Percentiles rank a stretch among this genome's conserved stretches.
These are phyloP conservation scores for Calonectria ilicicola DNA, from an alignment of 2,329 filamentous ascomycete species.

Conservation along the genomic window DNA sequence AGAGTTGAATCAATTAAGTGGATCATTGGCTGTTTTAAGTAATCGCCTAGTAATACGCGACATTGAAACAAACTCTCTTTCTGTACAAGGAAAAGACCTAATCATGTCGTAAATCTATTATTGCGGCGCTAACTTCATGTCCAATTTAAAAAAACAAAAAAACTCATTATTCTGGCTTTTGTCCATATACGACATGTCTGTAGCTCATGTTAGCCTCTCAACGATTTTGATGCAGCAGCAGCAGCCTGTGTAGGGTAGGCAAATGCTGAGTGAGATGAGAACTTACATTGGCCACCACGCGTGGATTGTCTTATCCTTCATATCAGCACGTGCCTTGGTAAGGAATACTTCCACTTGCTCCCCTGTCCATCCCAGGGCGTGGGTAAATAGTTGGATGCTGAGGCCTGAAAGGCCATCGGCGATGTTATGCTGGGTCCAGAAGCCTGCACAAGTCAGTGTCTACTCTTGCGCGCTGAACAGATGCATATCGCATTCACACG, in stretches of 20 bases:
- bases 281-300: slow-evolving; percentile 54
- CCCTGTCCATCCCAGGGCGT: slow-evolving; percentile 49
- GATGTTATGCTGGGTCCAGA: slow-evolving; percentile 49
- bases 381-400: slow-evolving; percentile 54
- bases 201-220: background rate
- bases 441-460: slow-evolving; percentile 50
- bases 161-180: slow-evolving; percentile 32
- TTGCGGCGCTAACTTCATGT: background rate
- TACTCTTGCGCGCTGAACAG: background rate
- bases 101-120: too few species aligned
- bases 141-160: background rate
- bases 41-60: background rate
- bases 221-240: accelerated
- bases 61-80: background rate
- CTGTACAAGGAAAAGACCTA: background rate
- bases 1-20: background rate
- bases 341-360: slow-evolving; percentile 49
- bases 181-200: slow-evolving; percentile 41
- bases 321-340: slow-evolving; percentile 47
- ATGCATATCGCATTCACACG: background rate
- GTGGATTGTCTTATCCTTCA: slow-evolving; percentile 50
- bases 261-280: too few species aligned
- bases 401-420: slow-evolving; percentile 49
- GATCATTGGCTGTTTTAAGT: background rate
- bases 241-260: background rate